Evolutionary conservation across 371 early-diverging fungal genomes (phyloP), one percentile per base, ranked within the genome.

Genomic region (Mucor circinelloides): DNA sequence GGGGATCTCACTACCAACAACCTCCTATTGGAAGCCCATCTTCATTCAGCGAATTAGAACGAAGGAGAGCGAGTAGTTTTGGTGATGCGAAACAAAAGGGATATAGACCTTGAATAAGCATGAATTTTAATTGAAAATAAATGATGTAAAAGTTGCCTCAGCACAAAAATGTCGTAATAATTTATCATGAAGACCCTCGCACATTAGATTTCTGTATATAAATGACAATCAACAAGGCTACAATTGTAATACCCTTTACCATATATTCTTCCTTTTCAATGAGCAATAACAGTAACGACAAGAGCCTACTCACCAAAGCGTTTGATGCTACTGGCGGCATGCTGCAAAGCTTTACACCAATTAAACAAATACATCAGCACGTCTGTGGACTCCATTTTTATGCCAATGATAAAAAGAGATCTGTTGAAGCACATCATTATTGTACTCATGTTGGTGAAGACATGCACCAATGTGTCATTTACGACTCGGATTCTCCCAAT

Each of bases 381-480:
- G 48, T 77, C n/a, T 73, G 73, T 62, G 77, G 71, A 38, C 63
- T 77, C 48, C 77, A 77, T 46, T 48, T 60, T 42, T 77, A 73
- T 28, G 60, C 65, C 5, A 63, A 83, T 52, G 78, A 82, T 50
- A 67, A 66, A 21, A 77, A 68, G 17, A 78, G 82, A 31, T 78
- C 80, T 55, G 71, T 79, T 0, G 76, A 78, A 63, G 77, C 85
- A 2, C 78, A 82, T 60, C 85, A 86, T 57, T 79, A 74, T 38
- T 86, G 86, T 65, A 36, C 73, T 27, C 67, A 73, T 57, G 28
- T 85, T 28, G 80, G 81, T 57, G 80, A 82, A 54, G 81, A 84
- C 17, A 65, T 80, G 19, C 85, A 82, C 21, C 86, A 86, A 70
- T 86, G 86, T 46, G 27, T 86, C 30, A 76, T 86, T 13, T 84